Conservation (phyloP, 2,329 filamentous ascomycete genomes). For the Septoria petroselini region DNA sequence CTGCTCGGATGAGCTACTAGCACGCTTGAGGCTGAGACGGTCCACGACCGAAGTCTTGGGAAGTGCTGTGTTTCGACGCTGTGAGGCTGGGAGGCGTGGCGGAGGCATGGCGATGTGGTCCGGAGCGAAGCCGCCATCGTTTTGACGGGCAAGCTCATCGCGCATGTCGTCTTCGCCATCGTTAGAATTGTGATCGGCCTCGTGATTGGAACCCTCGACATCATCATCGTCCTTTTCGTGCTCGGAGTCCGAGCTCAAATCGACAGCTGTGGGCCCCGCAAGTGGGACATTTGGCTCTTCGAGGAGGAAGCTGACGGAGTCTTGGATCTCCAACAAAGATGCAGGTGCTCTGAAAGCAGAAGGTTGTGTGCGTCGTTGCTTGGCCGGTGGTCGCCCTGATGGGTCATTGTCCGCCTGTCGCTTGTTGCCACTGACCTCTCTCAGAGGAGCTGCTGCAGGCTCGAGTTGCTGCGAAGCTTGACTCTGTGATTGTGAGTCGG, state of each 20-base stretch:
- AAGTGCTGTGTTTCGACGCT: conserved; percentile 38
- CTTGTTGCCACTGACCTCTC: conserved; percentile 36
- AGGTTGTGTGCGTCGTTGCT: conserved; percentile 32
- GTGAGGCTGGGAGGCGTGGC: conserved; percentile 41
- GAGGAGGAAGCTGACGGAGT: conserved; percentile 78
- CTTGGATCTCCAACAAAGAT: conserved; percentile 74
- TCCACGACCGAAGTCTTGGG: conserved; percentile 58
- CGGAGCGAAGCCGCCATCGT: conserved; percentile 36
- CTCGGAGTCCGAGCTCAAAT: conserved; percentile 49
- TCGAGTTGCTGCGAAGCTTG: conserved; percentile 27
- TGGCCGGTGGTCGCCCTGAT: conserved; percentile 43
- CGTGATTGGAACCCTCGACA: conserved; percentile 46
- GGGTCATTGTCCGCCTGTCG: conserved; percentile 24
- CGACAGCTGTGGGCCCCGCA: conserved; percentile 48
- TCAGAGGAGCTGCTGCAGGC: conserved; percentile 18
- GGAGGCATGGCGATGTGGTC: conserved; percentile 32
- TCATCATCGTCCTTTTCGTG: conserved; percentile 47
- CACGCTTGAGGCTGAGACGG: conserved; percentile 64
- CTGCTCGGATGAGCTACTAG: conserved; percentile 25
- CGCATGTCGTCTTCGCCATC: conserved; percentile 50
- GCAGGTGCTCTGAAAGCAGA: conserved; percentile 60
- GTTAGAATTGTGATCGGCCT: conserved; percentile 48
- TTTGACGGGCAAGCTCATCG: conserved; percentile 29
- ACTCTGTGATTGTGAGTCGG: conserved; percentile 34
- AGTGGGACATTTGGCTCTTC: conserved; percentile 53